These are phyloP conservation scores for Nelumbo lutea DNA, from an alignment of 164 flowering plant species.

Conservation along the genomic window DNA sequence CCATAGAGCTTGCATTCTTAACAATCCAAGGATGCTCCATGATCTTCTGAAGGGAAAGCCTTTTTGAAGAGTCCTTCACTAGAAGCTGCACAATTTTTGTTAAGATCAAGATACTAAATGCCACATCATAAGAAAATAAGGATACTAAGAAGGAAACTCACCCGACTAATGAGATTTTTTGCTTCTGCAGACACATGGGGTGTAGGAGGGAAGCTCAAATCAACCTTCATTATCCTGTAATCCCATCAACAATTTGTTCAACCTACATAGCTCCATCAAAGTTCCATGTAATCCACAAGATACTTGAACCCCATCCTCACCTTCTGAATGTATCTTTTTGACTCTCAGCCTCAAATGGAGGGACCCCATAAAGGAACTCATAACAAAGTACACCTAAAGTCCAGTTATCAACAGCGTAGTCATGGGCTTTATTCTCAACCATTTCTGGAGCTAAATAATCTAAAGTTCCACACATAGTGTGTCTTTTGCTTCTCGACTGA, in stretches of 20 bases:
- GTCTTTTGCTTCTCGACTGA: constrained; percentile 70
- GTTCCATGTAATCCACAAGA: neutral
- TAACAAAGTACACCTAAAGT: constrained; percentile 88
- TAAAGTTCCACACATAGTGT: constrained; percentile 92
- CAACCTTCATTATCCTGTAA: constrained; percentile 59
- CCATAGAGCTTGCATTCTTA: neutral
- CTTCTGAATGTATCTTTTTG: constrained; percentile 72
- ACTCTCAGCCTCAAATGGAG: constrained; percentile 85
- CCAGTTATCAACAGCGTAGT: constrained; percentile 92
- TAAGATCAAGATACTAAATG: neutral
- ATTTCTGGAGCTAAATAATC: constrained; percentile 97
- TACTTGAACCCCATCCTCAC: constrained; percentile 20
- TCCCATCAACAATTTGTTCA: neutral
- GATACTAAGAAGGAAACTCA: constrained; percentile 17
- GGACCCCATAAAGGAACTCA: constrained; percentile 79
- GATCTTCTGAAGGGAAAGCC: neutral
- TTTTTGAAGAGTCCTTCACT: neutral
- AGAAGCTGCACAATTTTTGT: neutral
- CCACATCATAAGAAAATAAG: neutral
- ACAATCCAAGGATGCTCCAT: constrained; percentile 1
- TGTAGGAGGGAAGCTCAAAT: constrained; percentile 49
- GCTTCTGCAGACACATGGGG: constrained; percentile 54
- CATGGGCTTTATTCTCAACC: constrained; percentile 86
- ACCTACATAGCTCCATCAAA: neutral
- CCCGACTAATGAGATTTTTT: constrained; percentile 50